phyloP scores from a whole-genome alignment of 805 yeast species.

The Sporopachydermia lactativora region DNA sequence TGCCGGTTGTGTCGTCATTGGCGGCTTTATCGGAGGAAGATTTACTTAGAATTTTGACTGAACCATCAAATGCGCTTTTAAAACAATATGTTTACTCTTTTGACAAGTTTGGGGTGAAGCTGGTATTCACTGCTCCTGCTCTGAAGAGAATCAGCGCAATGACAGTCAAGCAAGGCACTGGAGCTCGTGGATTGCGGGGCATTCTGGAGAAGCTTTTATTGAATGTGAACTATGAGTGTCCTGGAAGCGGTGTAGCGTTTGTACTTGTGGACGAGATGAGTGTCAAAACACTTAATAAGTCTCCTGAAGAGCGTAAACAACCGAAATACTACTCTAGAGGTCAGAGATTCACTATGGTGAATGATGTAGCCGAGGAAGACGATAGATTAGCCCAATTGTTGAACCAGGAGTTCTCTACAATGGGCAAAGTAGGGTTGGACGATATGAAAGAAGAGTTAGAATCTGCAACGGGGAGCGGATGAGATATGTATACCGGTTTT shows the following conservation, averaged over 20 bases:
- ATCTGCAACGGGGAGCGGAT: not conserved
- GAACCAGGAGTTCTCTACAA: slow-evolving; percentile 17
- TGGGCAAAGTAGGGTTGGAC: not conserved
- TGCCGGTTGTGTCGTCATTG: slow-evolving; percentile 38
- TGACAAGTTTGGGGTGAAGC: slow-evolving; percentile 34
- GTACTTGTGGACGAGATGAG: slow-evolving; percentile 34
- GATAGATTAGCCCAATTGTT: slow-evolving; percentile 20
- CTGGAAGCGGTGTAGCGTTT: slow-evolving; percentile 38
- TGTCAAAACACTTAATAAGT: slow-evolving; percentile 24
- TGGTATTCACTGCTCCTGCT: slow-evolving; percentile 35
- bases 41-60: slow-evolving; percentile 33
- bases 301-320: slow-evolving; percentile 14
- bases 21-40: slow-evolving; percentile 31
- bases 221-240: slow-evolving; percentile 43
- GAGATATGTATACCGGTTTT: no score
- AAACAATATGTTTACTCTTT: slow-evolving; percentile 41
- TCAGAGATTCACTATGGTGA: slow-evolving; percentile 26
- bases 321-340: slow-evolving; percentile 33
- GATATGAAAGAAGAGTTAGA: not conserved
- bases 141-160: slow-evolving; percentile 31
- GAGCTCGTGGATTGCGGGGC: slow-evolving; percentile 45
- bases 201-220: slow-evolving; percentile 37
- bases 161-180: slow-evolving; percentile 40
- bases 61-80: slow-evolving; percentile 41
- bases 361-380: slow-evolving; percentile 30